Evolutionary conservation across 371 early-diverging fungal genomes (phyloP), one percentile per base, ranked within the genome.

Genomic region (Rhizopus microsporus): DNA sequence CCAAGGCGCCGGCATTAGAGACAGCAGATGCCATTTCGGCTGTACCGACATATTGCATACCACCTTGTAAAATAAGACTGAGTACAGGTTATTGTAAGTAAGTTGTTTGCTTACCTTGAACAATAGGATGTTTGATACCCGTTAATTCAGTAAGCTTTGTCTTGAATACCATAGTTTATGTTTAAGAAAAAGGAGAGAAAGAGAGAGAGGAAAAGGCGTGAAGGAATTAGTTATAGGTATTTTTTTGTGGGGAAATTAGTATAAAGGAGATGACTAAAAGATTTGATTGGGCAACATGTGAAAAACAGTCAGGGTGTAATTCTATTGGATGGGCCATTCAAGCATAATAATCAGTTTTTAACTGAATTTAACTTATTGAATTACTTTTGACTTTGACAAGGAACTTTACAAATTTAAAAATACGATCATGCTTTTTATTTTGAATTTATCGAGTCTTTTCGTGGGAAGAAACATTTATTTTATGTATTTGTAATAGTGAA

Each of bases 1-100:
- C 98, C 65, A 95, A 92, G 33, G 93, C 95, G 51, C 98, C 98
- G 52, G 97, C 98, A 78, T 98, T 98, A 35, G 95, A 95, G 43
- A 98, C 95, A 60, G 98, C 92, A 44, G 86, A 79, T 8, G 87
- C 92, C 62, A 89, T 74, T 59, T 89, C 92, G 33, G 89, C 89
- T 0, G 83, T 82, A 42, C 92, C 92, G 37, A 91, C 88, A 34
- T 60, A 60, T 55, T 68, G 68, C 68, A 68, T 68, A 47, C 68
- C 68, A 60, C 68, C 68, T 65, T 23, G 3, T 16, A 34, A 33
- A 31, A 13, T 29, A 1, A 32, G 30, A 29, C 10, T 3, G 13
- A 3, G 15, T n/a, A n/a, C 42, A 42, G n/a, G 15, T 42, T n/a
- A n/a, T 15, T 15, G 15, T 13, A n/a, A n/a, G 15, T 13, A n/a